Evolutionary conservation across 2,329 filamentous ascomycete species (phyloP).

Genomic region (Ophiocordyceps unilateralis): DNA sequence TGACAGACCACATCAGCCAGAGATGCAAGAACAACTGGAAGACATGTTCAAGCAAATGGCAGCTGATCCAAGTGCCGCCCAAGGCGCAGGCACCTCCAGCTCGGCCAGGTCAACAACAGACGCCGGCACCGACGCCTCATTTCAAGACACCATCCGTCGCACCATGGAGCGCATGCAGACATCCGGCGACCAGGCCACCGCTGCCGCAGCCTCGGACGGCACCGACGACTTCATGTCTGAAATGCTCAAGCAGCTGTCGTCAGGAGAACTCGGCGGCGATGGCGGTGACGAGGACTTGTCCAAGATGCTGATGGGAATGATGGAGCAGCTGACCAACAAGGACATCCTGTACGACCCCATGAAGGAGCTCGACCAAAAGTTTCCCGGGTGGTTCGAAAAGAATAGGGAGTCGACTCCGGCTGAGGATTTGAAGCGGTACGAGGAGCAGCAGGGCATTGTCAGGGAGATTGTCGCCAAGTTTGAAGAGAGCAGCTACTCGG

Average conservation of each 20-base stretch:
- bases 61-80: slow-evolving; percentile 23
- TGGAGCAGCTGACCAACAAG: slow-evolving; percentile 97
- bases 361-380: slow-evolving; percentile 91
- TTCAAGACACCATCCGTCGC: slow-evolving; percentile 80
- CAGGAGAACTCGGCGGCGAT: slow-evolving; percentile 43
- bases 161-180: slow-evolving; percentile 95
- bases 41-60: slow-evolving; percentile 58
- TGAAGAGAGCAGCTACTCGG: slow-evolving; percentile 63
- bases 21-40: slow-evolving; percentile 67
- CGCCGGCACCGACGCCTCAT: slow-evolving; percentile 37
- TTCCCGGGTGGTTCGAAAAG: slow-evolving; percentile 72
- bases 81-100: slow-evolving; percentile 9
- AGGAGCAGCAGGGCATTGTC: slow-evolving; percentile 64
- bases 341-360: slow-evolving; percentile 97
- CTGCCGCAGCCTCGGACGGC: slow-evolving; percentile 50
- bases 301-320: slow-evolving; percentile 93
- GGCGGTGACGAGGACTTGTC: slow-evolving; percentile 67
- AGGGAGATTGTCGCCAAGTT: slow-evolving; percentile 79
- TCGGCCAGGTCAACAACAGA: slow-evolving; percentile 13
- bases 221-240: slow-evolving; percentile 75
- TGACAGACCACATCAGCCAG: slow-evolving; percentile 25
- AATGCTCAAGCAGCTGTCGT: slow-evolving; percentile 65
- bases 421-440: slow-evolving; percentile 65
- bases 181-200: slow-evolving; percentile 71
- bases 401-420: slow-evolving; percentile 48